phyloP scores from a whole-genome alignment of 2,329 filamentous ascomycete genomes.

The Escovopsis sp. region DNA sequence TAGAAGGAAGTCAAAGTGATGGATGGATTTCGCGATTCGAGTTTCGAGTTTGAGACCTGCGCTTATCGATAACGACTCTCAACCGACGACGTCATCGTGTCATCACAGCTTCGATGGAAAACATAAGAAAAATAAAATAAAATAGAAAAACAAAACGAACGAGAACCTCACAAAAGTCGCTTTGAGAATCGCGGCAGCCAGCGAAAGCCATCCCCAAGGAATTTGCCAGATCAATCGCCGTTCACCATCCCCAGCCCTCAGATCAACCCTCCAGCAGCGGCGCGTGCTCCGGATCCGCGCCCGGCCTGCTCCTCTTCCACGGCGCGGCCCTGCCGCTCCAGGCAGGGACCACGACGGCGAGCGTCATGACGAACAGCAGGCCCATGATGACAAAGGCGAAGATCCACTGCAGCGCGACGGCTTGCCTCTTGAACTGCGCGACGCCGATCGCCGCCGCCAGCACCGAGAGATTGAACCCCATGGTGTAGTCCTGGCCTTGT shows the following conservation, averaged over 20 bases:
- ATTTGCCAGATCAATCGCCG: too few relatives aligned
- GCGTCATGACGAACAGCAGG: constrained; percentile 53
- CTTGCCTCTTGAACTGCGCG: constrained; percentile 57
- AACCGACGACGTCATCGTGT: constrained; percentile 3
- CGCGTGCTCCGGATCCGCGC: constrained; percentile 42
- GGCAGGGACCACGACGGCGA: constrained; percentile 49
- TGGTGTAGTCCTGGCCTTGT: constrained; percentile 46
- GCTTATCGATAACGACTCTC: constrained; percentile 9
- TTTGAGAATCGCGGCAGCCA: too few relatives aligned
- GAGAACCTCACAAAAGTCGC: too few relatives aligned
- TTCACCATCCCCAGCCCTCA: too few relatives aligned
- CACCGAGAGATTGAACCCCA: constrained; percentile 66
- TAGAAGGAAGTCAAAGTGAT: too few relatives aligned
- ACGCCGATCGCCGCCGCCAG: constrained; percentile 63
- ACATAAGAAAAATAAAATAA: too few relatives aligned
- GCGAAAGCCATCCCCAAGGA: too few relatives aligned
- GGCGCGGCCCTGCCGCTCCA: constrained; percentile 43
- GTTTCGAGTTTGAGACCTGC: not conserved
- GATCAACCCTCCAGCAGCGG: constrained; percentile 31
- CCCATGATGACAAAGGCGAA: constrained; percentile 77
- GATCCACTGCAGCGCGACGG: constrained; percentile 79
- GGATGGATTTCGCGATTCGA: too few relatives aligned
- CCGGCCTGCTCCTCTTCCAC: constrained; percentile 27
- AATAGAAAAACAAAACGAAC: too few relatives aligned
- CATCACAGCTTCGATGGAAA: not conserved